phyloP scores from a whole-genome alignment of 495 filamentous ascomycete species.

The Opeltia flavorubescens region DNA sequence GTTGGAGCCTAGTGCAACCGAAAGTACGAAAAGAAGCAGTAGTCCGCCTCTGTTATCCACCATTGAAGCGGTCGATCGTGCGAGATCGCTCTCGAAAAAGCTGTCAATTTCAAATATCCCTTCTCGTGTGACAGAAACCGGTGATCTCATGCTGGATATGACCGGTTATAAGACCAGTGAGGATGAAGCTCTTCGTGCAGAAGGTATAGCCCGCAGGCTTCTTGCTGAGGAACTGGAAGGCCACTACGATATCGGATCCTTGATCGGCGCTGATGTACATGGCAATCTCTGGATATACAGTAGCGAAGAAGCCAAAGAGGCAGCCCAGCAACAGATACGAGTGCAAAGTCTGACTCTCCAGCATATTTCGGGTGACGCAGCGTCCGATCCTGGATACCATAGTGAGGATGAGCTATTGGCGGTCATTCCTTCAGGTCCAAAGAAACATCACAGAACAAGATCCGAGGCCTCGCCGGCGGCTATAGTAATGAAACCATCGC shows the following conservation, averaged over 20 bases:
- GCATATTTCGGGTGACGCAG: conserved; percentile 50
- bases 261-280: conserved; percentile 88
- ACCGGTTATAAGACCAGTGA: conserved; percentile 88
- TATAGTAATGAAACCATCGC: conserved; percentile 59
- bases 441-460: conserved; percentile 40
- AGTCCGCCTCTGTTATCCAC: conserved; percentile 69
- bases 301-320: conserved; percentile 87
- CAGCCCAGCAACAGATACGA: conserved; percentile 39
- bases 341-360: conserved; percentile 38
- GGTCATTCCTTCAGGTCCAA: conserved; percentile 22
- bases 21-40: conserved; percentile 21
- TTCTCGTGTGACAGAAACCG: conserved; percentile 75
- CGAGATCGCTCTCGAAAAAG: conserved; percentile 74
- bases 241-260: conserved; percentile 85
- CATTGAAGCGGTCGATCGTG: conserved; percentile 66
- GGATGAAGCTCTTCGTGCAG: conserved; percentile 79
- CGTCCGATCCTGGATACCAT: conserved; percentile 87
- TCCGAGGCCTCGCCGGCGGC: conserved; percentile 53
- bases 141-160: conserved; percentile 98
- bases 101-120: conserved; percentile 82
- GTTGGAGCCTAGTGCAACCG: conserved; percentile 10
- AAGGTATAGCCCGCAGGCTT: conserved; percentile 87
- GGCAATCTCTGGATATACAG: conserved; percentile 99
- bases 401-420: conserved; percentile 51
- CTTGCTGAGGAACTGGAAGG: conserved; percentile 90